Evolutionary conservation across 1,284 basidiomycete species (phyloP), one percentile per base, ranked within the genome.

Genomic region (Hymenochaete sp.): DNA sequence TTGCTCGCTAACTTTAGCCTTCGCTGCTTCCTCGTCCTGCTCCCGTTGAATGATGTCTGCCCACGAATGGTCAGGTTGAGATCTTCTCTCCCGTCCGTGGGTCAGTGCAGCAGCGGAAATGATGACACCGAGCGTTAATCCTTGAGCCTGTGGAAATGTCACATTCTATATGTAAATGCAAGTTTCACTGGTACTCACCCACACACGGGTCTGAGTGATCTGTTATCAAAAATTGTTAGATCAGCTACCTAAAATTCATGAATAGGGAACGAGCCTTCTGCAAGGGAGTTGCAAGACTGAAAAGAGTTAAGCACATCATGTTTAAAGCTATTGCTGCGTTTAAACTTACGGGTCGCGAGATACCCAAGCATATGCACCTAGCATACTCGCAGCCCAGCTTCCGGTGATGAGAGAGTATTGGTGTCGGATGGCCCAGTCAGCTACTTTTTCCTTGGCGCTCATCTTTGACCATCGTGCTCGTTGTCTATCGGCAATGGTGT

Each of bases 321-420:
- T 45, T 24, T 18, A n/a, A 13, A 28, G 5, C 21, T 5, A 16
- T 16, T 22, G 19, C 13, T 5, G n/a, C 4, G 14, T 24, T 11
- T 41, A 25, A 25, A 52, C 53, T 25, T 33, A 54, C 53, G 52
- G 53, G 53, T 66, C 61, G 41, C 67, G 52, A 32, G 64, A 62
- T 29, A 67, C 61, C 38, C 66, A 56, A 14, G 47, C 32, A 33
- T 48, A 51, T n/a, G 38, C 42, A 16, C 57, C 66, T 46, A 70
- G 68, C 63, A 73, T 66, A 27, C 65, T 67, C 1, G 61, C 58
- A 10, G 66, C 64, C 72, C 72, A 74, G 32, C 60, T 62, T 37
- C 64, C 68, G 7, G 64, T 67, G n/a, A 75, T 69, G 45, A 73
- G 62, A 38, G 57, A 59, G 55, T 67, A 74, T 59, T 70, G 70